Conservation (phyloP, 2,329 filamentous ascomycete species). For the Xylaria sp. region DNA sequence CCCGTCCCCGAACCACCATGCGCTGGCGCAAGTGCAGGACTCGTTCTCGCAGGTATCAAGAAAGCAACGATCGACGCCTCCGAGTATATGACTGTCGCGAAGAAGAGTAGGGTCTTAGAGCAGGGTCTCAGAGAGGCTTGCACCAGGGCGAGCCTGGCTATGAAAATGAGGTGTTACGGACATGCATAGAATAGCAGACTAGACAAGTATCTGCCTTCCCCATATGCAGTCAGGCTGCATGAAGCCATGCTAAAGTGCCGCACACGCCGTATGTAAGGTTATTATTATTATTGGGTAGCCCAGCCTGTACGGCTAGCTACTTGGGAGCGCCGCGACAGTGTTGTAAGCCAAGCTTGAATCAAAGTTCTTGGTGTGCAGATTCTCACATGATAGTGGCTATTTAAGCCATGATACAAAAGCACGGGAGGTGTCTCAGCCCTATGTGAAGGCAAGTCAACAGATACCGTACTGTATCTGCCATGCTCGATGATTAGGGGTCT, state of each 20-base stretch:
- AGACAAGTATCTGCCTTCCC: not conserved
- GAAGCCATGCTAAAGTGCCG: not conserved
- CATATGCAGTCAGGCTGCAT: not conserved
- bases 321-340: too few relatives aligned
- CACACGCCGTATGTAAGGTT: not conserved
- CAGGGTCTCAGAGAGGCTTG: not conserved
- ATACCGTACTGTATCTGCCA: not conserved
- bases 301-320: not conserved
- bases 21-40: slow-evolving; percentile 17
- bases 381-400: slow-evolving; percentile 3
- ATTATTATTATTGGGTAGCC: not conserved
- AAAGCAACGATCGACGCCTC: slow-evolving; percentile 15
- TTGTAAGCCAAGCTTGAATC: slow-evolving; percentile 1
- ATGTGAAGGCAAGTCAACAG: not conserved
- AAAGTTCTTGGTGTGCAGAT: not conserved
- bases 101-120: slow-evolving; percentile 10
- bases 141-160: not conserved
- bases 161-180: not conserved
- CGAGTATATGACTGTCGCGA: not conserved
- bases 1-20: slow-evolving; percentile 2
- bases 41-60: slow-evolving; percentile 18
- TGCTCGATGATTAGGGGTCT: not conserved
- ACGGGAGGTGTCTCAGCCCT: not conserved
- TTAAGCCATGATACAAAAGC: not conserved
- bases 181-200: not conserved